These are phyloP conservation scores for Fusarium heterosporum DNA, from an alignment of 2,329 filamentous ascomycete genomes.

Conservation along the genomic window DNA sequence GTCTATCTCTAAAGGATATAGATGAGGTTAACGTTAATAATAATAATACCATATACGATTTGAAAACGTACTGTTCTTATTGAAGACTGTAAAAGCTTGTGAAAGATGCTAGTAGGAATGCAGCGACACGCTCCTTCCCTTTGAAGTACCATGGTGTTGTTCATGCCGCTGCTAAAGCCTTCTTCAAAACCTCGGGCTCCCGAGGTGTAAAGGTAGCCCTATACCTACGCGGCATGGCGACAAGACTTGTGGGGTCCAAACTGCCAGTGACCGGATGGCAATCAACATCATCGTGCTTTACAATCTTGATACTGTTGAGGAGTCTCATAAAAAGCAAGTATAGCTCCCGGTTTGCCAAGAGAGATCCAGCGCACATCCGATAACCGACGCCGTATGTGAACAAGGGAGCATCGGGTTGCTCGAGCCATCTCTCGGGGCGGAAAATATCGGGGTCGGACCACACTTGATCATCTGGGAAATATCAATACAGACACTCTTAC, in stretches of 20 bases:
- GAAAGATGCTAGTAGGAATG: too few species aligned
- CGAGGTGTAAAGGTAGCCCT: slow-evolving; percentile 69
- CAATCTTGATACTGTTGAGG: slow-evolving; percentile 70
- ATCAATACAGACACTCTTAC: neutral
- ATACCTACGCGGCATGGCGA: slow-evolving; percentile 69
- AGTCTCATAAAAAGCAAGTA: slow-evolving; percentile 73
- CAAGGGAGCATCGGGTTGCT: slow-evolving; percentile 69
- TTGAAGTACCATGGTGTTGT: too few species aligned
- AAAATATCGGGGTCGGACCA: slow-evolving; percentile 66
- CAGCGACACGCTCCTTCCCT: too few species aligned
- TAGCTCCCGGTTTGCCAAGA: slow-evolving; percentile 71
- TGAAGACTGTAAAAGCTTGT: too few species aligned
- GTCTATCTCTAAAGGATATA: too few species aligned
- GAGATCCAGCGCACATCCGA: slow-evolving; percentile 71
- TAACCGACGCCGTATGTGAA: slow-evolving; percentile 76
- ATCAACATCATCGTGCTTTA: slow-evolving; percentile 65
- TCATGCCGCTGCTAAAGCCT: slow-evolving; percentile 15
- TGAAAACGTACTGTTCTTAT: too few species aligned
- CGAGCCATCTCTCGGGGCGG: slow-evolving; percentile 66
- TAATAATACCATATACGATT: too few species aligned
- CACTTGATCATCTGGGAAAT: slow-evolving; percentile 24
- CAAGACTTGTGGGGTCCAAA: slow-evolving; percentile 70
- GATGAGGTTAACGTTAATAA: too few species aligned
- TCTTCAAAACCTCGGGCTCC: slow-evolving; percentile 34
- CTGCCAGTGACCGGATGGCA: slow-evolving; percentile 70